A percentile compares a stretch with the other conserved stretches of the same genome.
Conservation (phyloP, 2,329 filamentous ascomycete species). For the Cercospora sesami region DNA sequence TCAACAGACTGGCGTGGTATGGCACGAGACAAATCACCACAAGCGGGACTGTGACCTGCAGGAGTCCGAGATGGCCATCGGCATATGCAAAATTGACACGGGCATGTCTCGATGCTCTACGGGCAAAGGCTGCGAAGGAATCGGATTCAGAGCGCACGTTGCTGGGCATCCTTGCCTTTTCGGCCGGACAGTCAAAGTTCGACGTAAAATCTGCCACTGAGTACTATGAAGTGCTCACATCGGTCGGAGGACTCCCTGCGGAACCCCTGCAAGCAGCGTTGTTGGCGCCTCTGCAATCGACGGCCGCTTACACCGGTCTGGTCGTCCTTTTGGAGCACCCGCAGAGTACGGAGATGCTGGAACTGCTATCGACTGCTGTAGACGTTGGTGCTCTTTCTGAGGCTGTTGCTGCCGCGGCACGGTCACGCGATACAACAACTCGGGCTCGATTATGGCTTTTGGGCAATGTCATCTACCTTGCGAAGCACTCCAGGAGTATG, state of each 20-base stretch:
- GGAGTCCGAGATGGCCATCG: conserved; percentile 42
- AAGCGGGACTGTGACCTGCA: conserved; percentile 27
- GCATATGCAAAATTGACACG: conserved; percentile 46
- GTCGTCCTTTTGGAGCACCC: conserved; percentile 34
- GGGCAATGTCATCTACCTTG: conserved; percentile 56
- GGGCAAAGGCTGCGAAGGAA: conserved; percentile 23
- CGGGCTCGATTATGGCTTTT: conserved; percentile 57
- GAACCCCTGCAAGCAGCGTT: conserved; percentile 36
- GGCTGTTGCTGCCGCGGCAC: conserved; percentile 20
- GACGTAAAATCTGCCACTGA: conserved; percentile 28
- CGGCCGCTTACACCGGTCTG: conserved; percentile 33
- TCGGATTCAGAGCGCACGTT: conserved; percentile 28
- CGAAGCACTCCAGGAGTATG: conserved; percentile 23
- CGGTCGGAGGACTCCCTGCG: conserved; percentile 22
- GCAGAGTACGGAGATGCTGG: conserved; percentile 31
- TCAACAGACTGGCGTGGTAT: conserved; percentile 44
- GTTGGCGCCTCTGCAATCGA: conserved; percentile 34
- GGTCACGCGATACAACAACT: conserved; percentile 21
- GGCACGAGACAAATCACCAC: conserved; percentile 42
- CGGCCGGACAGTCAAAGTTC: conserved; percentile 40
- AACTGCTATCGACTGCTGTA: conserved; percentile 29
- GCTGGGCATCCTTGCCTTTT: conserved; percentile 35
- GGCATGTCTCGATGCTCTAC: conserved; percentile 37
- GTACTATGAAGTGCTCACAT: conserved; percentile 38
- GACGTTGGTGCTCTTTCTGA: conserved; percentile 28